These are phyloP conservation scores for Stromatinia cepivora DNA, from an alignment of 2,329 filamentous ascomycete species.

Conservation along the genomic window DNA sequence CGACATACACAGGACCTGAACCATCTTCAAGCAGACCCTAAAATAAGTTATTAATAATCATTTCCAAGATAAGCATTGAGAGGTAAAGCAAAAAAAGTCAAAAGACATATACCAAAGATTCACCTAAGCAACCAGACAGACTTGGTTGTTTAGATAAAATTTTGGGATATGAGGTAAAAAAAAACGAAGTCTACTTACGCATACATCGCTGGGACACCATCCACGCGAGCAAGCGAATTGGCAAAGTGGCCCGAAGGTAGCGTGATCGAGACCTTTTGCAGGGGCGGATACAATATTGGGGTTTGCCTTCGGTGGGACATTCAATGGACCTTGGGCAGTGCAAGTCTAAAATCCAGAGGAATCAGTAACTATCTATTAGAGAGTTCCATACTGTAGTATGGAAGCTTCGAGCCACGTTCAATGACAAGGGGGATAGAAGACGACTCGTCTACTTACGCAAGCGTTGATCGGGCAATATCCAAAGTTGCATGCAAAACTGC, in stretches of 20 bases:
- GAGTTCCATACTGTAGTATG: neutral
- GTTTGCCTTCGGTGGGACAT: neutral
- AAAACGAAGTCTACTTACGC: neutral
- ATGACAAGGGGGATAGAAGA: neutral
- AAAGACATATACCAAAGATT: neutral
- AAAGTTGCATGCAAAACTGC: conserved; percentile 17
- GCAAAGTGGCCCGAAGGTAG: neutral
- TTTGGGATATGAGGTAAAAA: neutral
- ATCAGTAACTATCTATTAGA: neutral
- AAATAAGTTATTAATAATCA: neutral
- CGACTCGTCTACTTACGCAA: neutral
- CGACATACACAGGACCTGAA: neutral
- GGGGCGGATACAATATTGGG: neutral
- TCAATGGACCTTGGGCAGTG: neutral
- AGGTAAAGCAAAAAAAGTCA: neutral
- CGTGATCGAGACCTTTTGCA: neutral
- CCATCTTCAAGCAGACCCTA: neutral
- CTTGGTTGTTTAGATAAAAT: neutral
- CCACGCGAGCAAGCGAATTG: neutral
- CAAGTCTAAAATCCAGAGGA: neutral
- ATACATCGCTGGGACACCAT: conserved; percentile 8
- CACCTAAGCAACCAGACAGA: neutral
- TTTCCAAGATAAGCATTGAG: neutral
- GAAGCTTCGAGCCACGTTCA: neutral
- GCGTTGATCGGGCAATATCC: neutral